Evolutionary conservation across 257 asterid genomes (phyloP).

Genomic region (Solanum pennellii): DNA sequence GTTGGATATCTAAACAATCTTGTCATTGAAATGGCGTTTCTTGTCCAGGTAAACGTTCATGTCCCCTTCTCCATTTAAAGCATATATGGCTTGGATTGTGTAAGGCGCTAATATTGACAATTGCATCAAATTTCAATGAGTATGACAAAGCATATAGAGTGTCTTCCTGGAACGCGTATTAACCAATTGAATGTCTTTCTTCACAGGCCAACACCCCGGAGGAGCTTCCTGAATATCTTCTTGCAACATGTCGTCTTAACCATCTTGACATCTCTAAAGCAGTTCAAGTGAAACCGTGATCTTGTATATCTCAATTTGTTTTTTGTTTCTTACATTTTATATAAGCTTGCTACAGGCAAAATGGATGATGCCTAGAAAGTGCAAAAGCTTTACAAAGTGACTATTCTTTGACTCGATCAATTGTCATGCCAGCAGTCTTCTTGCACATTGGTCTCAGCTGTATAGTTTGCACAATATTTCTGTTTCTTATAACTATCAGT

Average conservation of each 20-base stretch:
- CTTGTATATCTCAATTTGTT: not conserved
- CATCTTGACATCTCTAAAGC: slow-evolving; percentile 69
- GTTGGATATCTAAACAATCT: slow-evolving; percentile 86
- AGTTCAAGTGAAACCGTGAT: slow-evolving; percentile 20
- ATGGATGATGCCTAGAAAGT: not conserved
- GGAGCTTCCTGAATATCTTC: slow-evolving; percentile 74
- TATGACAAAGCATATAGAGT: not conserved
- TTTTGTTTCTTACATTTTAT: not conserved
- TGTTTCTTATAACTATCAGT: not conserved
- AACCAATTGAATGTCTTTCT: not conserved
- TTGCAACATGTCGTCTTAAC: slow-evolving; percentile 83
- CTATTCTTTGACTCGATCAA: not conserved
- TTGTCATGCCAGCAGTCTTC: not conserved
- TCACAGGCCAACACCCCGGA: slow-evolving; percentile 72
- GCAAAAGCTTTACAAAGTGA: not conserved
- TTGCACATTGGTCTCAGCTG: not conserved
- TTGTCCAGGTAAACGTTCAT: slow-evolving; percentile 55
- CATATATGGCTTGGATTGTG: not conserved
- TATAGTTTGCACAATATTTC: not conserved
- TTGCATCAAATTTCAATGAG: not conserved
- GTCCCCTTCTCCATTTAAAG: not conserved
- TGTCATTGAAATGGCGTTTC: slow-evolving; percentile 87
- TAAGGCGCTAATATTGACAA: not conserved
- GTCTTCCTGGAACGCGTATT: not conserved
- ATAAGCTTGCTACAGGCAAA: not conserved